These are phyloP conservation scores for Metschnikowia bowlesiae DNA, from an alignment of 805 yeast genomes.

Conservation along the genomic window DNA sequence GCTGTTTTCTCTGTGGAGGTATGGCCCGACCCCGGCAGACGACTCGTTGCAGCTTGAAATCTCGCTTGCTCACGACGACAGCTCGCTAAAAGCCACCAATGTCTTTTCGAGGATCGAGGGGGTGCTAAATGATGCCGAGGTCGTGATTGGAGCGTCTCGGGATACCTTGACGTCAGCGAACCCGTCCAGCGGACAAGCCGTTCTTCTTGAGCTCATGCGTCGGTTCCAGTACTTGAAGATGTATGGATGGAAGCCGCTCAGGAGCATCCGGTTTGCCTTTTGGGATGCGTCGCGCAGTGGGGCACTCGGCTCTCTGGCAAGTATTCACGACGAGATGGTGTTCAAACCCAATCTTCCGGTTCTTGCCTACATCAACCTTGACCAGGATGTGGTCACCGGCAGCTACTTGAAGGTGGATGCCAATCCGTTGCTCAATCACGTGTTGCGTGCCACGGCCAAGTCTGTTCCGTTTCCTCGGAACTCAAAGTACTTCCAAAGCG, in stretches of 20 bases:
- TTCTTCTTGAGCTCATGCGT: slow-evolving; percentile 36
- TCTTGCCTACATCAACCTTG: slow-evolving; percentile 36
- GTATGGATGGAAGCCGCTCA: slow-evolving; percentile 41
- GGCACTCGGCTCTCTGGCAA: slow-evolving; percentile 27
- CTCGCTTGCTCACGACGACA: neutral
- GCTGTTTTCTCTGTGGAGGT: slow-evolving; percentile 11
- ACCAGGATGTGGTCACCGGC: slow-evolving; percentile 37
- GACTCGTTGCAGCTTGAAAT: slow-evolving; percentile 8
- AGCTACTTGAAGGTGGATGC: slow-evolving; percentile 31
- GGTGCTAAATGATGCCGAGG: slow-evolving; percentile 35
- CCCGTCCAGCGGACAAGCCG: slow-evolving; percentile 38
- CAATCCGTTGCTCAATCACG: slow-evolving; percentile 33
- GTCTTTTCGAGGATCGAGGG: slow-evolving; percentile 33
- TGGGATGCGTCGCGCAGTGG: slow-evolving; percentile 39
- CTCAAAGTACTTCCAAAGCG: slow-evolving; percentile 8
- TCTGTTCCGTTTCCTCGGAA: slow-evolving; percentile 30
- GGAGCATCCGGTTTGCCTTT: slow-evolving; percentile 36
- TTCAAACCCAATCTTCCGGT: slow-evolving; percentile 23
- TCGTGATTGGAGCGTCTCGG: slow-evolving; percentile 38
- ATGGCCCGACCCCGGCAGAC: slow-evolving; percentile 8
- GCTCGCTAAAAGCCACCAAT: slow-evolving; percentile 19
- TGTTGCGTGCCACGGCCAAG: slow-evolving; percentile 26
- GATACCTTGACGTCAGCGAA: slow-evolving; percentile 34
- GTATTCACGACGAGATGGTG: slow-evolving; percentile 18
- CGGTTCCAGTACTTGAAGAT: slow-evolving; percentile 27